Conservation (phyloP, 306 rosid genomes). For the Elaeagnus macrophylla region DNA sequence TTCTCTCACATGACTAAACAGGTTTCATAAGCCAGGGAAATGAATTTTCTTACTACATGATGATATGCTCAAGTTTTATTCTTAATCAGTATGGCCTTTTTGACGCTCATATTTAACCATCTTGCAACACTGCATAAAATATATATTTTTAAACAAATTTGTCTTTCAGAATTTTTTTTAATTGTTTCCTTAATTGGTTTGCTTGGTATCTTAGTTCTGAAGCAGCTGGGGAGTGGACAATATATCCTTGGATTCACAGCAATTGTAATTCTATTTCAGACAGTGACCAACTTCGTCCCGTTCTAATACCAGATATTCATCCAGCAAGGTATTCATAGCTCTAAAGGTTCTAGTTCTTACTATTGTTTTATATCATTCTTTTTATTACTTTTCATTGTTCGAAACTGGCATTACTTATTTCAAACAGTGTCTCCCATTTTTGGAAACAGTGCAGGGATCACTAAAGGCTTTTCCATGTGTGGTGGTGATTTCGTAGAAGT, state of each 20-base stretch:
- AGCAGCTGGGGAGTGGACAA: conserved; percentile 71
- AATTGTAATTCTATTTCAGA: conserved; percentile 83
- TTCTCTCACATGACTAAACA: conserved; percentile 29
- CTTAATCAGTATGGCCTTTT: conserved; percentile 69
- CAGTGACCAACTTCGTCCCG: conserved; percentile 76
- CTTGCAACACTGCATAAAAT: conserved; percentile 8
- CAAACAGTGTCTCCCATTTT: conserved; percentile 2
- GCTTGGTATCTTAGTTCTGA: conserved; percentile 43
- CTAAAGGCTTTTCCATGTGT: conserved; percentile 98
- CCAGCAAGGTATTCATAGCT: conserved; percentile 70
- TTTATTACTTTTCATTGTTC: not conserved
- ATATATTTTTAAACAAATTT: conserved; percentile 5
- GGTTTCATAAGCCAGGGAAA: conserved; percentile 96
- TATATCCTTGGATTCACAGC: conserved; percentile 93
- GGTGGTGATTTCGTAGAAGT: conserved; percentile 98
- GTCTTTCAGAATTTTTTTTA: conserved; percentile 13
- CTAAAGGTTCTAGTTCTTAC: not conserved
- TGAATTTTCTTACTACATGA: conserved; percentile 98
- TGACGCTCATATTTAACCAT: conserved; percentile 5
- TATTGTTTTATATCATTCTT: not conserved
- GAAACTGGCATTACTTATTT: conserved; percentile 6
- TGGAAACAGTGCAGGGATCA: conserved; percentile 77
- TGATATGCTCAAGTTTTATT: conserved; percentile 97
- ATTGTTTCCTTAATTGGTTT: conserved; percentile 9
- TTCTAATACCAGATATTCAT: conserved; percentile 84